A percentile compares a stretch with the other conserved stretches of the same genome.
These are phyloP conservation scores for Hibiscus trionum DNA, from an alignment of 345 rosid species.

Conservation along the genomic window DNA sequence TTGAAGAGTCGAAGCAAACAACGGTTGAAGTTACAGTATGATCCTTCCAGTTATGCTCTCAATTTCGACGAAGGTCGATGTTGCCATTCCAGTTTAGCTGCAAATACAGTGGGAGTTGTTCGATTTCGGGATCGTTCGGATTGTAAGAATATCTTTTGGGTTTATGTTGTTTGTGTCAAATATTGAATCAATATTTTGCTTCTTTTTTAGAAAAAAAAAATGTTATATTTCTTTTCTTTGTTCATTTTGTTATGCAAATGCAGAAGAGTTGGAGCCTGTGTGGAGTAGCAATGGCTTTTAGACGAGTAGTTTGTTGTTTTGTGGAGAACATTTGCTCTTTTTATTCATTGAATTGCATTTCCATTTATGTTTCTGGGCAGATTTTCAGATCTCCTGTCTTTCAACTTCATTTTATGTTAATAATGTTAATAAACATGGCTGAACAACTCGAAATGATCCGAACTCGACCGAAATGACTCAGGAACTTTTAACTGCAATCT, in stretches of 20 bases:
- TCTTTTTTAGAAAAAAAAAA: too few relatives aligned
- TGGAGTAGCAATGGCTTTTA: too few relatives aligned
- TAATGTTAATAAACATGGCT: too few relatives aligned
- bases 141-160: conserved; percentile 18
- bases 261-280: too few relatives aligned
- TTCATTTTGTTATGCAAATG: neutral
- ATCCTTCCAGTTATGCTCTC: conserved; percentile 79
- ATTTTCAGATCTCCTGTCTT: neutral
- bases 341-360: neutral
- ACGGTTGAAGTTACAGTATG: conserved; percentile 64
- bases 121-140: conserved; percentile 16
- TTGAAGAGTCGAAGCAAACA: conserved; percentile 26
- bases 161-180: conserved; percentile 45
- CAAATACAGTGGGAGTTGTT: conserved; percentile 12
- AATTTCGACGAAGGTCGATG: conserved; percentile 64
- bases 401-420: neutral
- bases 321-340: neutral
- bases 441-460: too few relatives aligned
- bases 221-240: neutral
- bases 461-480: too few relatives aligned
- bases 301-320: neutral
- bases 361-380: neutral
- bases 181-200: conserved; percentile 9
- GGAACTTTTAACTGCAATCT: too few relatives aligned
- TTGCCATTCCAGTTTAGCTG: conserved; percentile 16